Evolutionary conservation across 2,329 filamentous ascomycete genomes (phyloP).

Genomic region (Talaromyces marneffei): DNA sequence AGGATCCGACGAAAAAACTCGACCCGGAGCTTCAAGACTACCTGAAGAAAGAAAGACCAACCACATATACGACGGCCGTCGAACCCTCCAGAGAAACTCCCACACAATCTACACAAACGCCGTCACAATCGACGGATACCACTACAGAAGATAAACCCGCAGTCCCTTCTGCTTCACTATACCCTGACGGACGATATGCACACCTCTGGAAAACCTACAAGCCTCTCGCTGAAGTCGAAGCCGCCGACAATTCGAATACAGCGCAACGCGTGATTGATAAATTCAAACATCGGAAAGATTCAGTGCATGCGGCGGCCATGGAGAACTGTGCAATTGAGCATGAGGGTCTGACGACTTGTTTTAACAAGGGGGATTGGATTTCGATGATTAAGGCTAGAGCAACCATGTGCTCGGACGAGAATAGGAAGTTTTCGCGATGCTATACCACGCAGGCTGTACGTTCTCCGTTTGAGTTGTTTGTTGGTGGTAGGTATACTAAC

Average conservation of each 20-base stretch:
- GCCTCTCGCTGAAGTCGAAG: conserved; percentile 64
- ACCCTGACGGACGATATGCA: conserved; percentile 67
- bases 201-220: conserved; percentile 91
- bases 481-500: background rate
- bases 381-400: conserved; percentile 51
- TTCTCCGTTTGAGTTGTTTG: conserved; percentile 8
- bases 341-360: conserved; percentile 75
- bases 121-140: conserved; percentile 22
- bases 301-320: conserved; percentile 73
- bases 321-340: conserved; percentile 93
- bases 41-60: conserved; percentile 74
- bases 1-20: conserved; percentile 63
- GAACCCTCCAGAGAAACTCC: conserved; percentile 17
- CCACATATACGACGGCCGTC: conserved; percentile 25
- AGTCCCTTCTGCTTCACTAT: conserved; percentile 52
- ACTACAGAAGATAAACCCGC: conserved; percentile 20
- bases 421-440: conserved; percentile 73
- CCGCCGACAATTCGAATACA: conserved; percentile 63
- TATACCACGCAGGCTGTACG: conserved; percentile 79
- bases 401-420: conserved; percentile 76
- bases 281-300: conserved; percentile 73
- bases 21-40: conserved; percentile 80
- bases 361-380: conserved; percentile 62
- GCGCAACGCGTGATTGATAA: conserved; percentile 77
- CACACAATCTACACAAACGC: conserved; percentile 21